These are phyloP conservation scores for Mortierella sp. DNA, from an alignment of 371 early-diverging fungal genomes.

Conservation along the genomic window DNA sequence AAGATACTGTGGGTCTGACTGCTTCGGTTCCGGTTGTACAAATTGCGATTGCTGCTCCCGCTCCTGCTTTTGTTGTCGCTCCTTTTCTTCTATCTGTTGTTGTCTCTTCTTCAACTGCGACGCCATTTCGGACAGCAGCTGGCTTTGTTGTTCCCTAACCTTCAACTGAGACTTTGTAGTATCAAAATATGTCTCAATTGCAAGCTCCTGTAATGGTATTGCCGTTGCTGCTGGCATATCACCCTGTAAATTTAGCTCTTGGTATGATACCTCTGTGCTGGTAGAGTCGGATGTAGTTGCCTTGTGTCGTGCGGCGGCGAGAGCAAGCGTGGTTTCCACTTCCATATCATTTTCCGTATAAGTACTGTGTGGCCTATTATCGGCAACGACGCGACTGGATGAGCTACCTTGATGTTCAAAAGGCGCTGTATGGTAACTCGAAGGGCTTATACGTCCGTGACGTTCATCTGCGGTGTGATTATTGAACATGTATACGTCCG, in stretches of 20 bases:
- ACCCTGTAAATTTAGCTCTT: constrained; percentile 16
- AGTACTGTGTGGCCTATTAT: neutral
- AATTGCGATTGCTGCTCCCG: neutral
- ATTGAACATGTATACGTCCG: neutral
- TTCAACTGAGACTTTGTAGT: constrained; percentile 52
- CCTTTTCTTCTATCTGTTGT: constrained; percentile 10
- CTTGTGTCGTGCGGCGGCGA: constrained; percentile 10
- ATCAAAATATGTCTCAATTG: constrained; percentile 52
- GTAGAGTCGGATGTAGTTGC: constrained; percentile 20
- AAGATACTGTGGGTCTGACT: neutral
- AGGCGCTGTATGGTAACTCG: neutral
- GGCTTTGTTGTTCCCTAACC: constrained; percentile 30
- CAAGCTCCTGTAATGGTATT: constrained; percentile 31
- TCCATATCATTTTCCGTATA: constrained; percentile 11
- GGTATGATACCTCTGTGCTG: constrained; percentile 20
- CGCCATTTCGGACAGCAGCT: constrained; percentile 31
- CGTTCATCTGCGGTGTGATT: neutral
- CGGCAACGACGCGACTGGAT: neutral
- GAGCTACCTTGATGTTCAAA: neutral
- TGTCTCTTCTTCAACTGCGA: constrained; percentile 30
- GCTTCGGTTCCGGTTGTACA: neutral
- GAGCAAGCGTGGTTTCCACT: constrained; percentile 6
- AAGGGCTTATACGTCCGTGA: neutral
- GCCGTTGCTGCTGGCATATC: neutral
- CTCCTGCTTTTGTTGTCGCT: neutral